A percentile compares a stretch with the other conserved stretches of the same genome.
These are phyloP conservation scores for Aspergillus fijiensis DNA, from an alignment of 2,329 filamentous ascomycete genomes.

Conservation along the genomic window DNA sequence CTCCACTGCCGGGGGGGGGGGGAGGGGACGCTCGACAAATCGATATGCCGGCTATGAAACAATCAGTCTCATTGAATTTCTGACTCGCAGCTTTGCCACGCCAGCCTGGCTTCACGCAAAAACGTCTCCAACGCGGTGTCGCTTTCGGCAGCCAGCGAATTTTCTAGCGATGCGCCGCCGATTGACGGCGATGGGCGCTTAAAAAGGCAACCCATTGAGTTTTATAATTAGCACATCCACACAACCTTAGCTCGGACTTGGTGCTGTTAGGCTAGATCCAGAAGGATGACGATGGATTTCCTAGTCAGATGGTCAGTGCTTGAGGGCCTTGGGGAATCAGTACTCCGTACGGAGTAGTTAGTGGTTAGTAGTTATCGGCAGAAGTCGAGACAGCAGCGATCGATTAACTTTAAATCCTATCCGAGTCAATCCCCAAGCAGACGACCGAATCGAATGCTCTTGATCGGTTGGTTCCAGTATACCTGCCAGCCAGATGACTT, in stretches of 20 bases:
- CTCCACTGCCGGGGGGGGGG: conserved; percentile 11
- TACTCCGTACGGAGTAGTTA: too few relatives aligned
- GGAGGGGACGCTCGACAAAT: conserved; percentile 9
- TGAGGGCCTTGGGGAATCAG: not conserved
- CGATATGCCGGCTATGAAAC: conserved; percentile 13
- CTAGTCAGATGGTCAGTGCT: conserved; percentile 3
- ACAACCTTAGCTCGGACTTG: not conserved
- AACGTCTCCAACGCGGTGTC: conserved; percentile 9
- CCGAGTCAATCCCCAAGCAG: conserved; percentile 5
- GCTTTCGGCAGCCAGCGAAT: conserved; percentile 1
- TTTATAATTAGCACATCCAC: not conserved
- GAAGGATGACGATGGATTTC: not conserved
- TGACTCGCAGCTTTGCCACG: conserved; percentile 23
- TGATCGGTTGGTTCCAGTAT: not conserved
- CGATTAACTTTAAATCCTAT: conserved; percentile 18
- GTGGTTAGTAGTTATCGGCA: not conserved
- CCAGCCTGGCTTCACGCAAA: conserved; percentile 21
- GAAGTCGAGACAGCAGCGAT: conserved; percentile 6
- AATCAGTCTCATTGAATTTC: conserved; percentile 11
- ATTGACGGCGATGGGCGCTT: conserved; percentile 9
- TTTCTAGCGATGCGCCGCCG: conserved; percentile 3
- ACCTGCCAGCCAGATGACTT: not conserved
- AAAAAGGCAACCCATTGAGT: conserved; percentile 2
- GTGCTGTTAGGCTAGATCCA: not conserved
- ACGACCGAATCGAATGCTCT: too few relatives aligned